These are phyloP conservation scores for Cicer arietinum DNA, from an alignment of 306 rosid genomes.

Conservation along the genomic window DNA sequence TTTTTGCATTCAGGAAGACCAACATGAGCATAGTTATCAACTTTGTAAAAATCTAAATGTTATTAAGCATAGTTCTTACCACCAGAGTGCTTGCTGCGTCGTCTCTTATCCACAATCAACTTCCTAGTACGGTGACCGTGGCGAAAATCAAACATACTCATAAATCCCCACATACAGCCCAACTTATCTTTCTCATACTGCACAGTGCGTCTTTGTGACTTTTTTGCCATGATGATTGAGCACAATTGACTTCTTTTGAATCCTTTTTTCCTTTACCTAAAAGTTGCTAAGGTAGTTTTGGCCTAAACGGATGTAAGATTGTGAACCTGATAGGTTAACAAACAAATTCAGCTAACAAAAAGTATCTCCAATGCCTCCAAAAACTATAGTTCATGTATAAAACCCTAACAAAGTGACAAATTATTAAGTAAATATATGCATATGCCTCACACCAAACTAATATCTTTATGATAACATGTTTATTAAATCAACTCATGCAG, in stretches of 20 bases:
- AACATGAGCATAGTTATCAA: constrained; percentile 27
- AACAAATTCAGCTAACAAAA: constrained; percentile 41
- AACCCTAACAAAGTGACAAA: constrained; percentile 30
- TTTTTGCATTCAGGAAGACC: constrained; percentile 9
- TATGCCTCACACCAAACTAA: constrained; percentile 24
- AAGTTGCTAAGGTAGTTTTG: constrained; percentile 33
- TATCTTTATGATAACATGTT: not conserved
- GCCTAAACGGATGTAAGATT: constrained; percentile 37
- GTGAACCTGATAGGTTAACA: constrained; percentile 46
- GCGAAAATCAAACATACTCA: constrained; percentile 91
- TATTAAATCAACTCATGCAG: constrained; percentile 28
- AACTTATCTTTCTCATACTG: constrained; percentile 86
- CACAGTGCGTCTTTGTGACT: constrained; percentile 70
- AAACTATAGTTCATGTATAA: constrained; percentile 27
- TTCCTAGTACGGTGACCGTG: constrained; percentile 75
- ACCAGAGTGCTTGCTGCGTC: constrained; percentile 58
- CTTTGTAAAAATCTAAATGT: constrained; percentile 28
- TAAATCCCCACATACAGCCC: constrained; percentile 99
- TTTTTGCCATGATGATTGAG: constrained; percentile 67
- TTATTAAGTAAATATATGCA: constrained; percentile 18
- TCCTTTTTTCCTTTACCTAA: constrained; percentile 1
- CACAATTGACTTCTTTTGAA: constrained; percentile 33
- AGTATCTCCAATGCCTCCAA: constrained; percentile 15
- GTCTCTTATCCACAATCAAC: constrained; percentile 78
- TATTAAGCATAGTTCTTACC: constrained; percentile 60